A percentile compares a stretch with the other conserved stretches of the same genome.
Evolutionary conservation across 352 stramenopile species (phyloP).

Genomic region (Globisporangium splendens): DNA sequence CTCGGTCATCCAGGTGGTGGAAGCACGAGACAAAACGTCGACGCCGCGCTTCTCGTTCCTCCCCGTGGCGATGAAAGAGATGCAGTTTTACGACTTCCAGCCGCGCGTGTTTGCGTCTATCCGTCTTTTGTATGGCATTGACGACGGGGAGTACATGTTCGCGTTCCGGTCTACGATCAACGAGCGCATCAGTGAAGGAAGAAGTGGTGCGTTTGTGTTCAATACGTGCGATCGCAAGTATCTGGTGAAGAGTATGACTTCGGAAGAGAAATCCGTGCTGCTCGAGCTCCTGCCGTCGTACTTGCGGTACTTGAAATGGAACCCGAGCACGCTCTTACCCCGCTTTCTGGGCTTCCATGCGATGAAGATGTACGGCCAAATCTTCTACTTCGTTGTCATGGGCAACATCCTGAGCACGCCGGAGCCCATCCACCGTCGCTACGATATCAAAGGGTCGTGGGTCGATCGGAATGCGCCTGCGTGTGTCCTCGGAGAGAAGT

Average conservation of each 20-base stretch:
- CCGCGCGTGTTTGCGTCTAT: conserved; percentile 78
- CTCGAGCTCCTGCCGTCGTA: conserved; percentile 81
- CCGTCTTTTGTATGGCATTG: conserved; percentile 55
- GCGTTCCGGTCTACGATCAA: conserved; percentile 83
- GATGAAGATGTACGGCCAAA: conserved; percentile 91
- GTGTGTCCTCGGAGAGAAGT: conserved; percentile 71
- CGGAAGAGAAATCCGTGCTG: conserved; percentile 76
- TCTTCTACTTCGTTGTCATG: conserved; percentile 93
- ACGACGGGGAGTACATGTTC: conserved; percentile 77
- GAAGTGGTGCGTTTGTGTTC: conserved; percentile 89
- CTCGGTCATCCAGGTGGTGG: conserved; percentile 63
- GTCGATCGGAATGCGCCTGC: conserved; percentile 79
- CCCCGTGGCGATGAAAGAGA: conserved; percentile 68
- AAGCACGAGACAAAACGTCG: conserved; percentile 39
- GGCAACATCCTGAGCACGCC: conserved; percentile 85
- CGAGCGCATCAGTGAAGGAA: conserved; percentile 87
- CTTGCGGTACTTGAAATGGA: conserved; percentile 84
- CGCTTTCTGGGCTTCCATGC: conserved; percentile 88
- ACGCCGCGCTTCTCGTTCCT: conserved; percentile 58
- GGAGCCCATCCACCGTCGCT: conserved; percentile 82
- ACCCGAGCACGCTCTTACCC: conserved; percentile 82
- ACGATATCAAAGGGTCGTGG: conserved; percentile 92
- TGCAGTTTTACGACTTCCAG: conserved; percentile 88
- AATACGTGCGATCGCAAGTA: conserved; percentile 88
- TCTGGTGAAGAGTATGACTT: conserved; percentile 88